phyloP scores from a whole-genome alignment of 345 rosid species.

The Eutrema heterophyllum region DNA sequence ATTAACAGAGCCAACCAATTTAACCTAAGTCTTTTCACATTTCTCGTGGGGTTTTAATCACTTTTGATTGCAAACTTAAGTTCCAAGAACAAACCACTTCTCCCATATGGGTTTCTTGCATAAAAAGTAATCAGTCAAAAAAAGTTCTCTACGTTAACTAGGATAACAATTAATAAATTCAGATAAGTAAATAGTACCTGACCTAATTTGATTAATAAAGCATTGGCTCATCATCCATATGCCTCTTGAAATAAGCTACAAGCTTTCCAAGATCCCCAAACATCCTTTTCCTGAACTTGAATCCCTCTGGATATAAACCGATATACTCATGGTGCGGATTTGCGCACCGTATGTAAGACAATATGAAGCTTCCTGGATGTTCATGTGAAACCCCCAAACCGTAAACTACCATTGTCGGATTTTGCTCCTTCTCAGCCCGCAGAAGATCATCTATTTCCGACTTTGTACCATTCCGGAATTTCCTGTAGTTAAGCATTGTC shows the following conservation, averaged over 20 bases:
- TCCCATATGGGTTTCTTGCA: no score
- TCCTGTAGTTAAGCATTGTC: slow-evolving; percentile 70
- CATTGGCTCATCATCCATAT: slow-evolving; percentile 57
- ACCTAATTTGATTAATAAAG: no score
- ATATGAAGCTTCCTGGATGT: slow-evolving; percentile 83
- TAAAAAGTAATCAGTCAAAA: no score
- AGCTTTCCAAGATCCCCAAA: slow-evolving; percentile 87
- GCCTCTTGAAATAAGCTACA: slow-evolving; percentile 81
- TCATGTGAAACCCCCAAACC: slow-evolving; percentile 77
- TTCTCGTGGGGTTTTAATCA: no score
- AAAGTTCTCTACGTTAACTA: no score
- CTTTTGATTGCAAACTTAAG: no score
- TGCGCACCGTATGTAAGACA: slow-evolving; percentile 70
- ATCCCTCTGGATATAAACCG: slow-evolving; percentile 83
- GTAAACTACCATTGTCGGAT: slow-evolving; percentile 73
- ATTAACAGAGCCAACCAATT: no score
- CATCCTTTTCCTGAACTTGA: slow-evolving; percentile 82
- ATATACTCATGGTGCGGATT: slow-evolving; percentile 90
- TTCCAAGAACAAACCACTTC: no score
- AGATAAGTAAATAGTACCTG: no score
- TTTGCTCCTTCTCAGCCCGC: slow-evolving; percentile 49
- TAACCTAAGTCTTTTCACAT: no score
- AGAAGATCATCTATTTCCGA: slow-evolving; percentile 73
- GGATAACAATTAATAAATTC: no score
- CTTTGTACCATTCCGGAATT: slow-evolving; percentile 66